Base-by-base conservation (phyloP, 305 asterid species). In the Fraxinus paxiana region DNA sequence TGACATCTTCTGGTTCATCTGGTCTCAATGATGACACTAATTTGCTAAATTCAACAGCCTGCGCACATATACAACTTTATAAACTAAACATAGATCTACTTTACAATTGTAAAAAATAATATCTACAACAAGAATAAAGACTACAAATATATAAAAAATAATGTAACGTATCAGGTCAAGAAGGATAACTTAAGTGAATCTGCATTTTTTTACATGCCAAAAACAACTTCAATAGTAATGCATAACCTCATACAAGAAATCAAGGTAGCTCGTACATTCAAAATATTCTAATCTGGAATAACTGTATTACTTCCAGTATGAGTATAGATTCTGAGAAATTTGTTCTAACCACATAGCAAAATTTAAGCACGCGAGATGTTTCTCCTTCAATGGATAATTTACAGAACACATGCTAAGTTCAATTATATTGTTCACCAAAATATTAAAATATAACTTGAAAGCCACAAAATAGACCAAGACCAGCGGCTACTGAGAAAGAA, bases 31-130 rank as follows among this genome's bases (percentile, higher is more conserved):
- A 92, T 73, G 98, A 92, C 82, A 93, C 98, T 78, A 94, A 86
- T 87, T 87, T 94, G 96, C 91, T 86, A 84, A 94, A 96, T 82
- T 96, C 99, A 30, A 96, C 98, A 24, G 98, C 98, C 99, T 96
- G 87, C 61, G 26, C 76, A 88, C 80, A 82, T 80, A 83, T 83
- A 43, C 75, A 10, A 51, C 43, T 35, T 63, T 6, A 59, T 13
- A n/a, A 41, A 48, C 61, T 73, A 69, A 82, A 28, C 24, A 85
- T 22, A 37, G 37, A 77, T 61, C 70, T 51, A 75, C 51, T 43
- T 48, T 77, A 38, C 38, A 28, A 79, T 59, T 28, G 48, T 24
- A 69, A 70, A 69, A 70, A 77, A 81, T 15, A 30, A 28, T 69
- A 69, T 13, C 22, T 65, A 81, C 38, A 59, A 35, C 0, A 33